Evolutionary conservation across 371 early-diverging fungal species (phyloP).

Genomic region (Blastocladiella emersonii): DNA sequence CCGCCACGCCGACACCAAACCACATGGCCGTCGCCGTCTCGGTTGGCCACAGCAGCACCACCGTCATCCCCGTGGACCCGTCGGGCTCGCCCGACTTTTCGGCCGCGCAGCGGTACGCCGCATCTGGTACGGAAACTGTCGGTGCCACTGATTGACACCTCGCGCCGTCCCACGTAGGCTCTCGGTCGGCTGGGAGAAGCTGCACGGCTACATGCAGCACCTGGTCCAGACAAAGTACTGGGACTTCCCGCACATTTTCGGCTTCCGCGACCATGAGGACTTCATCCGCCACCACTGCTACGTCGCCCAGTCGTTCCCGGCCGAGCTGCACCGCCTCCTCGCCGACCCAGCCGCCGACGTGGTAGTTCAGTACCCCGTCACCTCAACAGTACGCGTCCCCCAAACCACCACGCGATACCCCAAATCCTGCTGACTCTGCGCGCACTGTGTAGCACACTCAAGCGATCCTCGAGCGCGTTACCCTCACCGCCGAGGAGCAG

Average conservation of each 20-base stretch:
- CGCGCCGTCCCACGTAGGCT: constrained; percentile 21
- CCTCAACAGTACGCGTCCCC: too few relatives aligned
- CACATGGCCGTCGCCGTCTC: constrained; percentile 44
- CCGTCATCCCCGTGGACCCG: constrained; percentile 68
- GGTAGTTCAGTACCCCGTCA: constrained; percentile 15
- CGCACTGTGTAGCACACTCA: too few relatives aligned
- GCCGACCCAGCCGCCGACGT: constrained; percentile 11
- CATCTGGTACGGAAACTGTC: too few relatives aligned
- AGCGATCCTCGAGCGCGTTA: too few relatives aligned
- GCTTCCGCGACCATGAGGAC: neutral
- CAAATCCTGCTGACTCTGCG: too few relatives aligned
- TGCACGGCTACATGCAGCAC: constrained; percentile 67
- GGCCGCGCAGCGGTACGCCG: too few relatives aligned
- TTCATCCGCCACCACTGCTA: constrained; percentile 47
- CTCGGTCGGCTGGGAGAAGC: constrained; percentile 51
- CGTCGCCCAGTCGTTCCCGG: constrained; percentile 58
- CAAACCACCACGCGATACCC: too few relatives aligned
- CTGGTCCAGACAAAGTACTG: constrained; percentile 83
- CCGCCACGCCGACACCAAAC: constrained; percentile 13
- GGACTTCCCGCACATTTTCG: constrained; percentile 42
- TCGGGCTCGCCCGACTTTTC: too few relatives aligned
- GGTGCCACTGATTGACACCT: too few relatives aligned
- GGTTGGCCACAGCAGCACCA: constrained; percentile 54
- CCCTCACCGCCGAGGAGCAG: too few relatives aligned
- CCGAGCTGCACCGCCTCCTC: constrained; percentile 26